These are phyloP conservation scores for Fusarium caatingaense DNA, from an alignment of 2,329 filamentous ascomycete species.

Conservation along the genomic window DNA sequence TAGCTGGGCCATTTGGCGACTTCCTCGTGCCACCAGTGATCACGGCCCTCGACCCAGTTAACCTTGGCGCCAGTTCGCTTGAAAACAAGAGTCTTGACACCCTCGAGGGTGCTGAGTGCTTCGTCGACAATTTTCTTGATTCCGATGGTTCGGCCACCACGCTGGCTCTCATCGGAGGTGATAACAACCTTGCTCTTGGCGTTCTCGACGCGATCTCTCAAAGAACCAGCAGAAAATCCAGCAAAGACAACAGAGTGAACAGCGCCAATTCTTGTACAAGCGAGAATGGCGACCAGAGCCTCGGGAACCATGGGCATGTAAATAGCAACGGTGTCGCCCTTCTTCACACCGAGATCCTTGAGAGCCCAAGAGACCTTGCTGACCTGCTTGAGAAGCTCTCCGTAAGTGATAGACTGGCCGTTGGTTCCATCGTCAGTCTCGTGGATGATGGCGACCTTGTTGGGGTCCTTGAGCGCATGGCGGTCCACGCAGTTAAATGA, in stretches of 20 bases:
- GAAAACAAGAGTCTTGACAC: constrained; percentile 86
- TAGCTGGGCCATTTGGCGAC: constrained; percentile 92
- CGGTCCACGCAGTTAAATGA: constrained; percentile 96
- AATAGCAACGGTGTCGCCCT: constrained; percentile 92
- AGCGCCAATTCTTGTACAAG: constrained; percentile 87
- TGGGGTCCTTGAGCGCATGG: constrained; percentile 87
- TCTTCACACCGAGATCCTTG: constrained; percentile 91
- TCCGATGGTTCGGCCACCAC: constrained; percentile 90
- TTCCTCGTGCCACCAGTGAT: constrained; percentile 97
- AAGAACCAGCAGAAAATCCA: constrained; percentile 91
- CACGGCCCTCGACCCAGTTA: constrained; percentile 83
- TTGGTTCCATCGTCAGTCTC: constrained; percentile 91
- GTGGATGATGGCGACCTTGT: constrained; percentile 94
- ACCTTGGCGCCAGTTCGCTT: constrained; percentile 90
- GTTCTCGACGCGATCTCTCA: constrained; percentile 89
- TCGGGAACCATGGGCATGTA: constrained; percentile 98
- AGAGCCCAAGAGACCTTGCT: constrained; percentile 84
- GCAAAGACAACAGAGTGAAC: constrained; percentile 96
- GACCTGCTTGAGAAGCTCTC: constrained; percentile 88
- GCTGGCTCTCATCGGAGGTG: constrained; percentile 92
- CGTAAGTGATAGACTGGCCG: constrained; percentile 86
- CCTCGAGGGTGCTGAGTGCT: constrained; percentile 81
- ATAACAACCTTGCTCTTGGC: constrained; percentile 89
- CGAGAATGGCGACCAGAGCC: constrained; percentile 80
- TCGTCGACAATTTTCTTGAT: constrained; percentile 98